Base-by-base conservation (phyloP, 2,329 filamentous ascomycete genomes). In the Apiospora phragmitis region DNA sequence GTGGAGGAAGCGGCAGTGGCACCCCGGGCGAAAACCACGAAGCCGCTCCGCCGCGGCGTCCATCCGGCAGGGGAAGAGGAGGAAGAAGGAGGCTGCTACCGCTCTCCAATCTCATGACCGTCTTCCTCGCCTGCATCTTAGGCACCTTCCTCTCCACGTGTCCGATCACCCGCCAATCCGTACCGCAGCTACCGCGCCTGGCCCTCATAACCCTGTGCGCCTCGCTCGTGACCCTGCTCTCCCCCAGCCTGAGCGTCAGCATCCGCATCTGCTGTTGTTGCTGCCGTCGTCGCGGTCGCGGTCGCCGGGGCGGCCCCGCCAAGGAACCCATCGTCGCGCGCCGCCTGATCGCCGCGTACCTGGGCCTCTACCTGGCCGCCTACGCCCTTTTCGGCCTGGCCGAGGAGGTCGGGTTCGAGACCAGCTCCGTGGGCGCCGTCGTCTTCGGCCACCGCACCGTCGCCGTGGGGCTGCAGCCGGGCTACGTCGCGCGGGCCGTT, bases 121-220 rank as follows among this genome's bases (percentile, higher is more conserved):
- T 67, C 65, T n/a, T 47, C 8, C 26, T 47, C 26, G 41, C 65
- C 65, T 16, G 42, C 65, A 38, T 67, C 11, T 18, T 47, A 3
- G 65, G 65, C 26, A 47, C 65, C 16, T 67, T 67, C n/a, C 42
- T 67, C 42, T 18, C 65, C 65, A 67, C 42, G 42, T 67, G 65
- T 7, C 65, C 65, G 26, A 26, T 67, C 42, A 42, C 65, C 16
- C 9, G 65, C 18, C 32, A 67, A 24, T 18, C 16, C 26, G 3
- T 67, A 9, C 42, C 65, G 9, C 65, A 47, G 24, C 45, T 43
- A 16, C 42, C 45, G 14, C 65, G 65, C 65, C 65, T 67, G 42
- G 42, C 45, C 26, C 32, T 67, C 26, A 47, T 67, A 26, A 47
- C 45, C 65, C 32, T 67, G 26, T 32, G 42, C 42, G 42, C 65